Conservation (phyloP, 2,329 filamentous ascomycete species). For the Aspergillus floridensis region DNA sequence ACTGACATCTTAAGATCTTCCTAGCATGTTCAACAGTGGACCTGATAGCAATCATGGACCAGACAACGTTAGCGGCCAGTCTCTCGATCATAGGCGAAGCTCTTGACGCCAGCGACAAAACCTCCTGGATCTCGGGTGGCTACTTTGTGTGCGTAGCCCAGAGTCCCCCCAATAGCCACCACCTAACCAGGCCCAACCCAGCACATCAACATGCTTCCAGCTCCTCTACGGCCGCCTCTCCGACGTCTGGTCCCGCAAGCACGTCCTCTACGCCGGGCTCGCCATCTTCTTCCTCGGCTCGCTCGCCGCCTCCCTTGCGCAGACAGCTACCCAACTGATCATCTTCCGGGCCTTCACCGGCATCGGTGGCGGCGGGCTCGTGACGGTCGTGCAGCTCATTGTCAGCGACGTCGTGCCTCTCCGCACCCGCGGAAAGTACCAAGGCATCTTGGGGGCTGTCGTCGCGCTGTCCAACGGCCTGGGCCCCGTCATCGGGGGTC, state of each 20-base stretch:
- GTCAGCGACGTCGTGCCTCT: slow-evolving; percentile 60
- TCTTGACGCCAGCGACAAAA: slow-evolving; percentile 50
- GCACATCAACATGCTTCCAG: slow-evolving; percentile 67
- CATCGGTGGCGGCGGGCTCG: slow-evolving; percentile 60
- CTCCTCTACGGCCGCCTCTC: slow-evolving; percentile 62
- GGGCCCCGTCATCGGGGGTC: slow-evolving; percentile 55
- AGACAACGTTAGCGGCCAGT: slow-evolving; percentile 57
- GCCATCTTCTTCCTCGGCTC: slow-evolving; percentile 56
- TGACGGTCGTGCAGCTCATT: slow-evolving; percentile 59
- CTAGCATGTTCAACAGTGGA: slow-evolving; percentile 57
- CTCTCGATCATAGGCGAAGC: slow-evolving; percentile 55
- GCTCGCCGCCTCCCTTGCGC: slow-evolving; percentile 58
- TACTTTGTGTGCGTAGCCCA: slow-evolving; percentile 60
- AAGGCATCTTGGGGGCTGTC: slow-evolving; percentile 54
- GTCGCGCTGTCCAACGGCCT: slow-evolving; percentile 56
- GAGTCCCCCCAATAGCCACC: not conserved
- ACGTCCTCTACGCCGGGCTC: slow-evolving; percentile 54
- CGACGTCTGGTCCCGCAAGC: slow-evolving; percentile 60
- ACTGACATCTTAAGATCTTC: slow-evolving; percentile 48
- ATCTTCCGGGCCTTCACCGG: slow-evolving; percentile 60
- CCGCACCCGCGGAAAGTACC: slow-evolving; percentile 59
- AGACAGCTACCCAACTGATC: slow-evolving; percentile 57
- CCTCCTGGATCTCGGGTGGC: slow-evolving; percentile 55
- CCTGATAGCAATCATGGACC: slow-evolving; percentile 56
- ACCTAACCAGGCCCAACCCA: slow-evolving; percentile 50